Base-by-base conservation (phyloP, 2,329 filamentous ascomycete species). In the Ophiocordyceps robertsii region DNA sequence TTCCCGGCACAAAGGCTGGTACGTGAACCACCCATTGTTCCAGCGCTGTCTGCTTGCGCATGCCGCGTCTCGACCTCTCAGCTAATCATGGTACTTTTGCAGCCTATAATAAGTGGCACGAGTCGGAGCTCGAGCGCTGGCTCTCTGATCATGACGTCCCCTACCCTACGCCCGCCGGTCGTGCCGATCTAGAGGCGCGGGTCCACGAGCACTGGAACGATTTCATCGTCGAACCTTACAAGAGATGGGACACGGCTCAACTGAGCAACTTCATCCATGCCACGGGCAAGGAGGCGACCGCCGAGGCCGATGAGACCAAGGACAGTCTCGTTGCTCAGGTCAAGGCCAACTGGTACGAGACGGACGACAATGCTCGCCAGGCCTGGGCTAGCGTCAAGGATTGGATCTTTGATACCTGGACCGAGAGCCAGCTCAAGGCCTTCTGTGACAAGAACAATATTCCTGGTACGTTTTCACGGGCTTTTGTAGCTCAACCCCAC, bases 91-190 rank as follows among this genome's bases (percentile, higher is more conserved):
- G 6, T 10, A 17, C 14, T 16, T 9, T 27, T 27, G 39, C 57
- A 95, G 90, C 82, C 14, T 96, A 96, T 73, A 95, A 96, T 68
- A 95, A 92, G 63, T 98, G 92, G 92, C 90, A 96, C 56, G 82
- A 96, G 70, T 94, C 86, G 19, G 92, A 98, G 72, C 78, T 98
- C 29, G 90, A 98, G 69, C 79, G 89, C 56, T 98, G 92, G 92
- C 79, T 98, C 40, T 84, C 84, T 29, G 92, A 98, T 60, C 76
- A 96, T 66, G 78, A 89, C 60, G 73, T 98, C 44, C 87, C 90
- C 10, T 88, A 95, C 61, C 88, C 92, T n/a, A 81, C 78, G 11
- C 79, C 89, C 11, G 80, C 90, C 39, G 88, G 95, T 64, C 87
- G 92, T 57, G 94, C 92, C 66, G 87, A 95, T 51, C 80, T 98